Evolutionary conservation across 2,329 filamentous ascomycete genomes (phyloP), one percentile per base, ranked within the genome.

Genomic region (Elsinoe perseae): DNA sequence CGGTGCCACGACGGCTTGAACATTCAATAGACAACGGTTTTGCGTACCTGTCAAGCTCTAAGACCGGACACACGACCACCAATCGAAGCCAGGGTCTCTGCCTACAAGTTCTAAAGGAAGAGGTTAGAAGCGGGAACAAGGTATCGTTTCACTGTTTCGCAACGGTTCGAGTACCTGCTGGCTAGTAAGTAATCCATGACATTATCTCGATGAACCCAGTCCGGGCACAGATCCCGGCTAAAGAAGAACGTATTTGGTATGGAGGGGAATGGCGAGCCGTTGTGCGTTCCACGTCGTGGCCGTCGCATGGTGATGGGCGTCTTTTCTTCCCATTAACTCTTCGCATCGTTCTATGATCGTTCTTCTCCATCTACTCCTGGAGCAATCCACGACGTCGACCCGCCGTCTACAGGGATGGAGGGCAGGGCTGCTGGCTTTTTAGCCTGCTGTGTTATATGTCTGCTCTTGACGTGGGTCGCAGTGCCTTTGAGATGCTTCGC

Each of bases 1-100:
- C 32, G 48, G 48, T 32, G 32, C 48, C 25, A 36, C 48, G 32
- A 52, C 48, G 14, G 28, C 14, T 8, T 27, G 53, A 56, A 56
- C 52, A 54, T 54, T 32, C 53, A 40, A 56, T 56, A 56, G n/a
- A 30, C 53, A 56, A 56, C 53, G 53, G 53, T 18, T n/a, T n/a
- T 14, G 9, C 30, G 12, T 30, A 52, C 48, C 48, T 52, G 48
- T 52, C 48, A 38, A 52, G 48, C 48, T 52, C 30, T 52, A 21
- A 20, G 14, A 20, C n/a, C 28, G 28, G 48, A 18, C n/a, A 36
- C 34, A 38, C 34, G 23, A 21, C 16, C 10, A 14, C 48, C 48
- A 52, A 52, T 52, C 30, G 25, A 23, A 12, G 18, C 28, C 30
- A 23, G 18, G 48, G 18, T 21, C 48, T 36, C n/a, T 20, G 16